Base-by-base conservation (phyloP, 768 basidiomycete genomes). In the Leccinum disarticulatum region DNA sequence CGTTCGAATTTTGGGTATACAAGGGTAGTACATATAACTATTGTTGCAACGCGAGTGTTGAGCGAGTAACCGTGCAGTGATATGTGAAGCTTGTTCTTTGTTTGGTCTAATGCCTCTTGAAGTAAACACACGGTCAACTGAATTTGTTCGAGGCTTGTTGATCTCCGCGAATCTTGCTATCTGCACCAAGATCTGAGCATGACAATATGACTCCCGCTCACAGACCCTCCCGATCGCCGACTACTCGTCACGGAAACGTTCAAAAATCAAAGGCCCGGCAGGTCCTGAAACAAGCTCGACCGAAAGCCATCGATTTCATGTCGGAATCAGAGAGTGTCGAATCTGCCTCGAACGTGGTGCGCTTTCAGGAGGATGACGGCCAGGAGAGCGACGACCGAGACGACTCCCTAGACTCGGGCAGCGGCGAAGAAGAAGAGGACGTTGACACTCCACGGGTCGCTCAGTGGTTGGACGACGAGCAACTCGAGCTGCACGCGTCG, bases 401-500 rank as follows among this genome's bases (percentile, higher is more conserved):
- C n/a, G 58, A 58, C 4, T 78, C 80, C 57, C 69, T 73, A 5
- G 55, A 51, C 35, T 54, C 52, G 49, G 61, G 41, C 7, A 6
- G n/a, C 17, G 52, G 54, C 3, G 28, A 55, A 31, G 33, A 55
- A 31, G 33, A 51, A 6, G 30, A 43, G 14, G 52, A 64, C 54
- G 2, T 31, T 1, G 86, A 87, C 67, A 77, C 76, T 2, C 84
- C 85, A 8, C 77, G 86, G n/a, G 75, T 86, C 28, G 81, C 79
- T 14, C 85, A 84, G 64, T 89, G 86, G 85, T 74, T 81, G 4
- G 84, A 82, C 48, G 83, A 84, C 55, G 76, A 74, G 6, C 73
- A 74, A 67, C 56, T 81, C 15, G 72, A 73, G 27, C 33, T 43
- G 15, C 59, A 58, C 64, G 63, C 58, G 63, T 63, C 43, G 43